Evolutionary conservation across 106 monocot genomes (phyloP).

Genomic region (Dendrobium nobile): DNA sequence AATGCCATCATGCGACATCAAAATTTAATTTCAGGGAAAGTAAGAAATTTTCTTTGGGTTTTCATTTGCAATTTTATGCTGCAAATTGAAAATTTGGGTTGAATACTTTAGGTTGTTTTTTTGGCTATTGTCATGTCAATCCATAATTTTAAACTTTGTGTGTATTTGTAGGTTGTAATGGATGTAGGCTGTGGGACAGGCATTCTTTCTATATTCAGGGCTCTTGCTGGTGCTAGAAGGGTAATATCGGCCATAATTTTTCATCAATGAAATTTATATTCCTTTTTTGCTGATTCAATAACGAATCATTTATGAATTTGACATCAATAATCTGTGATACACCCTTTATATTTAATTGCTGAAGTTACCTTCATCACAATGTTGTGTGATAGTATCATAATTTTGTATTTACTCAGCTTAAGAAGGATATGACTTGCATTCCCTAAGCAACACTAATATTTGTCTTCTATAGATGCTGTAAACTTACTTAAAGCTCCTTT

Average conservation of each 20-base stretch:
- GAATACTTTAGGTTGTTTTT: background rate
- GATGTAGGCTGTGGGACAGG: slow-evolving; percentile 95
- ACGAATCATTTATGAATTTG: background rate
- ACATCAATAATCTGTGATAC: background rate
- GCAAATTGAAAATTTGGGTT: background rate
- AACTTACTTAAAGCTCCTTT: background rate
- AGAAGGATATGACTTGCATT: too few relatives aligned
- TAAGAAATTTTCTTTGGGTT: slow-evolving; percentile 21
- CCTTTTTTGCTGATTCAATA: background rate
- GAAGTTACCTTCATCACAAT: background rate
- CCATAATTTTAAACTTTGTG: slow-evolving; percentile 2
- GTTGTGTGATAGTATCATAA: too few relatives aligned
- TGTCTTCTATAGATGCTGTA: background rate
- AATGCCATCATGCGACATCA: slow-evolving; percentile 77
- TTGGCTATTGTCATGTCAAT: background rate
- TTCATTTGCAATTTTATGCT: background rate
- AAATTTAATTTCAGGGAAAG: slow-evolving; percentile 76
- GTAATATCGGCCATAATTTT: slow-evolving; percentile 28
- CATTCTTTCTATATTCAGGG: slow-evolving; percentile 87
- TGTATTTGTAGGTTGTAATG: slow-evolving; percentile 67
- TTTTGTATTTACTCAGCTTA: too few relatives aligned
- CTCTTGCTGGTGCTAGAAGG: slow-evolving; percentile 77
- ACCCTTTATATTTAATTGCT: background rate
- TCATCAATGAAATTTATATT: background rate
- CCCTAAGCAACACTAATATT: background rate